These are phyloP conservation scores for Yamadazyma sp. DNA, from an alignment of 1,139 yeast genomes.

Conservation along the genomic window DNA sequence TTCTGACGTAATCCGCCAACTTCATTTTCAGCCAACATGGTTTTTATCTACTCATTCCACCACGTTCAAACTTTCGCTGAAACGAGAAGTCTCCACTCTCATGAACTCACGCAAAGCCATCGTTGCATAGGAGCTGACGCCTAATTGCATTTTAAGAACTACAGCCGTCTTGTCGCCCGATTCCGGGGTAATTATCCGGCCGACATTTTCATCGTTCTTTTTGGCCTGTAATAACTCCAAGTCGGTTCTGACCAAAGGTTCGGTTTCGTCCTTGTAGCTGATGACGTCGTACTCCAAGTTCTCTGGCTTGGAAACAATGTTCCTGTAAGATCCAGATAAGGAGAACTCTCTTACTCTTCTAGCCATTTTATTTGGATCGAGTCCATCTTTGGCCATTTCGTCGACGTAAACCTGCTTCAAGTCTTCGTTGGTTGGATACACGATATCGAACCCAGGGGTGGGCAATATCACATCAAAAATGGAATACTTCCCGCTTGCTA, in stretches of 20 bases:
- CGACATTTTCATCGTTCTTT: slow-evolving; percentile 27
- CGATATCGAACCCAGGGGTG: slow-evolving; percentile 88
- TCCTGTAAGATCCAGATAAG: slow-evolving; percentile 86
- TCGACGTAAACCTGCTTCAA: slow-evolving; percentile 65
- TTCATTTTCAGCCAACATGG: neutral
- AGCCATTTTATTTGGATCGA: slow-evolving; percentile 83
- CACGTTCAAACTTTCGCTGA: slow-evolving; percentile 24
- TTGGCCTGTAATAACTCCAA: slow-evolving; percentile 58
- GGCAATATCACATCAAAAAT: slow-evolving; percentile 89
- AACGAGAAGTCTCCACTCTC: slow-evolving; percentile 77
- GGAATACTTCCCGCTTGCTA: slow-evolving; percentile 55
- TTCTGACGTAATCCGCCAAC: neutral
- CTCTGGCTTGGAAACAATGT: slow-evolving; percentile 66
- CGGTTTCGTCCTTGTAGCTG: slow-evolving; percentile 60
- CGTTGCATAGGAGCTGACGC: slow-evolving; percentile 91
- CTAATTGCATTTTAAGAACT: slow-evolving; percentile 73
- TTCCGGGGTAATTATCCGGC: slow-evolving; percentile 32
- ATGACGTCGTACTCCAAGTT: slow-evolving; percentile 64
- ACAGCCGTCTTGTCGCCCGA: slow-evolving; percentile 60
- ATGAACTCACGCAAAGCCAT: slow-evolving; percentile 94
- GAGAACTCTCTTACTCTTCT: slow-evolving; percentile 87
- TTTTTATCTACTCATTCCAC: slow-evolving; percentile 5
- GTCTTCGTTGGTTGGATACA: slow-evolving; percentile 70
- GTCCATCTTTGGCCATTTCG: slow-evolving; percentile 75
- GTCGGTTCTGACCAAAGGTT: slow-evolving; percentile 81